phyloP scores from a whole-genome alignment of 1,284 basidiomycete genomes.

The Austroboletus niveus region DNA sequence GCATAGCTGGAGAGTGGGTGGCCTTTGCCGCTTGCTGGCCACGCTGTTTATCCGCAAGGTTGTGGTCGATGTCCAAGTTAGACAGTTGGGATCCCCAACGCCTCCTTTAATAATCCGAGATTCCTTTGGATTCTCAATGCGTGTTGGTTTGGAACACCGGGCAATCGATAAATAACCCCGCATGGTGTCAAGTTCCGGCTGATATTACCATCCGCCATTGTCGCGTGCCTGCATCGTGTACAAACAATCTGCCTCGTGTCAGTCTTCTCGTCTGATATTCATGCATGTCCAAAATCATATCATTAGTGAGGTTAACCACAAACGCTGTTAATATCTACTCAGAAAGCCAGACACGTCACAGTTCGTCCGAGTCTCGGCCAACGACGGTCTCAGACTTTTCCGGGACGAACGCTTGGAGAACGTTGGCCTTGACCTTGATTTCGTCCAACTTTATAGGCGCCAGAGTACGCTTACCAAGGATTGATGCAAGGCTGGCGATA shows the following conservation, averaged over 20 bases:
- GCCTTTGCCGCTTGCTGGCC: slow-evolving; percentile 4
- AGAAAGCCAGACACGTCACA: slow-evolving; percentile 16
- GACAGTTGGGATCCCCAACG: background rate
- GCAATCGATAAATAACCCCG: slow-evolving; percentile 19
- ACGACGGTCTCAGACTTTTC: slow-evolving; percentile 39
- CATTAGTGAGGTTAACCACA: slow-evolving; percentile 24
- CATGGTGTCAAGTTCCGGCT: slow-evolving; percentile 29
- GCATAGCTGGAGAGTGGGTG: slow-evolving; percentile 19
- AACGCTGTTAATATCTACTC: slow-evolving; percentile 14
- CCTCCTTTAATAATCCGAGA: slow-evolving; percentile 16
- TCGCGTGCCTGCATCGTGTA: slow-evolving; percentile 30
- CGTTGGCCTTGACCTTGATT: slow-evolving; percentile 89
- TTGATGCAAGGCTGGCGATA: slow-evolving; percentile 53
- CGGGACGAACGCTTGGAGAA: slow-evolving; percentile 72
- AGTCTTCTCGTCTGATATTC: slow-evolving; percentile 1
- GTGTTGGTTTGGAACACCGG: slow-evolving; percentile 6
- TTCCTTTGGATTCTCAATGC: slow-evolving; percentile 6
- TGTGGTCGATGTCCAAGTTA: slow-evolving; percentile 10
- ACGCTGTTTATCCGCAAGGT: slow-evolving; percentile 14
- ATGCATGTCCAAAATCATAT: slow-evolving; percentile 4
- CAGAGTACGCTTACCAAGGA: slow-evolving; percentile 74
- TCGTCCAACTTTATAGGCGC: slow-evolving; percentile 86
- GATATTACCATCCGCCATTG: slow-evolving; percentile 3
- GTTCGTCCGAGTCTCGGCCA: slow-evolving; percentile 38
- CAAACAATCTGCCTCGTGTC: slow-evolving; percentile 22